Base-by-base conservation (phyloP, 345 rosid genomes). In the Draba incana region DNA sequence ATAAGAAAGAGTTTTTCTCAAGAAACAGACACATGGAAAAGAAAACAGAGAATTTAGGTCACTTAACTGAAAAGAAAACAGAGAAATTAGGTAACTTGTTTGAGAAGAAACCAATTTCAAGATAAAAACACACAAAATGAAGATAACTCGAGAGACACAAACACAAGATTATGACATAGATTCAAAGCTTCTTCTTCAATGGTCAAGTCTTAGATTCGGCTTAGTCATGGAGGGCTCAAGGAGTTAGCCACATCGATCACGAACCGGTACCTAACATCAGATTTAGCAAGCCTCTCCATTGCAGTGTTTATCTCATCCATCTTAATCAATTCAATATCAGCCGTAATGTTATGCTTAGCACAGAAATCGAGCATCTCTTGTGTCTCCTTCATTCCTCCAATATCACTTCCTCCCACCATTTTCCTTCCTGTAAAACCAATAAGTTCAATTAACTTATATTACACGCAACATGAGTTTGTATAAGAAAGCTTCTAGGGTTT, bases 351-450 rank as follows among this genome's bases (percentile, higher is more conserved):
- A 61, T 86, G 96, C 81, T 90, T 77, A 33, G 90, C 97, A 31
- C 98, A 92, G 46, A 92, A 92, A 61, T 86, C 93, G 43, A 86
- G 81, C 96, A 89, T 91, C 84, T 91, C 96, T 57, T 86, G 91
- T 0, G 91, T 91, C 79, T 91, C 97, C 58, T 86, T 82, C 59
- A 89, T 82, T 67, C 94, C 93, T 66, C 96, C 96, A 8, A 83
- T 3, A 53, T 87, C 81, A 77, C 96, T 88, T 69, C 96, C 98
- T 25, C 96, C 92, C 24, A 92, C 69, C 68, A 92, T 90, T 81
- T 82, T 87, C 62, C 94, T 59, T 57, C 90, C 96, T 91, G 52
- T 43, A 20, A 12, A 15, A 53, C 6, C 10, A 47, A 6, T 1
- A 44, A 41, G 0, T 2, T 42, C 57, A 10, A 42, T 62, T 28